A percentile compares a stretch with the other conserved stretches of the same genome.
phyloP scores from a whole-genome alignment of 2,329 filamentous ascomycete species.

The Monosporascus sp. region DNA sequence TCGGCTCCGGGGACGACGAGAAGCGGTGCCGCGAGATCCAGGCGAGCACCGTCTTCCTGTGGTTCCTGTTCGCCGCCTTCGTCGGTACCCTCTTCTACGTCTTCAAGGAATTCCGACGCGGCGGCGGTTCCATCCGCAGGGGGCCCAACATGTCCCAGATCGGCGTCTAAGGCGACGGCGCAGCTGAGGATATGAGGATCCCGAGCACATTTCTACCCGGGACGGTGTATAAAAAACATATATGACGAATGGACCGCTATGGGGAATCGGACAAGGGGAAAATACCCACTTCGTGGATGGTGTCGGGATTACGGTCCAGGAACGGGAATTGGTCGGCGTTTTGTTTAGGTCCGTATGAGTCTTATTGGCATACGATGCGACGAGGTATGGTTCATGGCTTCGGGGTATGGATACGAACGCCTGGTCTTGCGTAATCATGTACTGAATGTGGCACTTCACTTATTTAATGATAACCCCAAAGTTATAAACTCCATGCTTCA shows the following conservation, averaged over 20 bases:
- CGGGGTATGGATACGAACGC: neutral
- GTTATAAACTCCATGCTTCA: no score
- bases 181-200: neutral
- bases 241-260: neutral
- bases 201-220: neutral
- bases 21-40: slow-evolving; percentile 72
- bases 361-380: neutral
- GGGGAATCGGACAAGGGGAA: neutral
- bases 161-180: slow-evolving; percentile 31
- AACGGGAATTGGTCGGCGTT: neutral
- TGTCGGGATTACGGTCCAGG: neutral
- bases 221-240: neutral
- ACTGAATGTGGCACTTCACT: neutral
- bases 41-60: slow-evolving; percentile 69
- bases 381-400: neutral
- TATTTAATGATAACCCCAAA: no score
- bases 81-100: slow-evolving; percentile 51
- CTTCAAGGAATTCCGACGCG: slow-evolving; percentile 46
- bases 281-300: neutral
- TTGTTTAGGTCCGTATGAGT: neutral
- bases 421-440: neutral
- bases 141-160: slow-evolving; percentile 53
- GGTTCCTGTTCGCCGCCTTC: slow-evolving; percentile 67
- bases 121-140: slow-evolving; percentile 36
- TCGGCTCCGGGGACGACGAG: slow-evolving; percentile 51